Base-by-base conservation (phyloP, 2,329 filamentous ascomycete genomes). In the Ceratocystis eucalypticola region DNA sequence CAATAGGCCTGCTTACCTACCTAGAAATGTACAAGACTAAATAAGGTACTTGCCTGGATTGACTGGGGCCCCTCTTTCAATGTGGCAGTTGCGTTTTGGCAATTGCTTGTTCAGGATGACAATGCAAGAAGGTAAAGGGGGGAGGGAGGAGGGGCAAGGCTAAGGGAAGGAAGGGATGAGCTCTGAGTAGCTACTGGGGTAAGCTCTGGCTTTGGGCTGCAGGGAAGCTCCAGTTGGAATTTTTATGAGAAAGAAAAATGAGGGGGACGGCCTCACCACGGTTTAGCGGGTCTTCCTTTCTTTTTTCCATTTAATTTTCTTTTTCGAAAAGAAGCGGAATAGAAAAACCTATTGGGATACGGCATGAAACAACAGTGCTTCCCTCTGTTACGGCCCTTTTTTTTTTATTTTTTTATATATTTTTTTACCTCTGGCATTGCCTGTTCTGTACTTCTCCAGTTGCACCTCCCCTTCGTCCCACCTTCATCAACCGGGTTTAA, bases 141-240 rank as follows among this genome's bases (percentile, higher is more conserved):
- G 45, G 50, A 28, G n/a, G 50, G n/a, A 28, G 50, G 50, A 20
- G 50, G 50, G 53, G 46, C 45, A 6, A 28, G 10, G 25, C 37
- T 12, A 28, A 15, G 22, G 25, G 53, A 30, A 57, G 53, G 53
- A 30, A 57, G 53, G 53, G 53, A 25, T 55, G 50, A 55, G 50
- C 50, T 55, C 25, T 25, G 50, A 25, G 20, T 25, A 57, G 53
- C 17, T 57, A 30, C 53, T 57, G 53, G 53, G 53, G 53, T 57
- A 57, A 57, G 53, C 53, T 57, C 30, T 57, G 25, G 37, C 53
- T 57, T 57, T 57, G 53, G 53, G 53, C 50, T 55, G 53, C 53
- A 57, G 53, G 53, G 53, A 57, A 57, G 53, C 53, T 57, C 22
- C 10, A 17, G 53, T 12, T 28, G 25, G 22, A 33, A 55, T 55